These are phyloP conservation scores for Mycena indigotica DNA, from an alignment of 768 basidiomycete species.

Conservation along the genomic window DNA sequence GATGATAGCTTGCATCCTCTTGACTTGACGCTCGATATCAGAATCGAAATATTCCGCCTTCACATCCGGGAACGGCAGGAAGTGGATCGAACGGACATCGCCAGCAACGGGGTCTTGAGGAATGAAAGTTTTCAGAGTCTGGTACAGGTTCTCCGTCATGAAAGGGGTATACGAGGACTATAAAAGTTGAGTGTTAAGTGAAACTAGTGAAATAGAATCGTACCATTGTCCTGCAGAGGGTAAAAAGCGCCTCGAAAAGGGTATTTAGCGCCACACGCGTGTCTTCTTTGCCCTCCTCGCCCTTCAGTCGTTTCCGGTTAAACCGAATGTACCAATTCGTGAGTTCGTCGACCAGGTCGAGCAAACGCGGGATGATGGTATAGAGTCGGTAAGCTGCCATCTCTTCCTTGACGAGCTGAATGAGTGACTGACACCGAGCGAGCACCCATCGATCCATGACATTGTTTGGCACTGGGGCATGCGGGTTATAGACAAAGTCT, in stretches of 20 bases:
- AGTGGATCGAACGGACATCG: slow-evolving; percentile 93
- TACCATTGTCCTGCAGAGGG: slow-evolving; percentile 94
- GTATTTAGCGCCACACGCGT: slow-evolving; percentile 90
- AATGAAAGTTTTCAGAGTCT: slow-evolving; percentile 83
- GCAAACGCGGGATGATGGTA: slow-evolving; percentile 92
- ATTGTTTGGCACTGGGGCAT: slow-evolving; percentile 80
- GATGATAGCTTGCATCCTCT: slow-evolving; percentile 93
- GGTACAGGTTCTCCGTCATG: slow-evolving; percentile 95
- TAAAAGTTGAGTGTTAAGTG: slow-evolving; percentile 5
- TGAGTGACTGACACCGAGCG: slow-evolving; percentile 96
- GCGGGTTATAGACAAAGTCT: slow-evolving; percentile 86
- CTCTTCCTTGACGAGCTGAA: slow-evolving; percentile 86
- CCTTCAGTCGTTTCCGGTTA: slow-evolving; percentile 94
- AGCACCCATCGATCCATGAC: slow-evolving; percentile 99
- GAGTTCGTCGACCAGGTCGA: slow-evolving; percentile 91
- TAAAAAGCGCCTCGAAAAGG: slow-evolving; percentile 92
- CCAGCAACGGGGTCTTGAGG: slow-evolving; percentile 69
- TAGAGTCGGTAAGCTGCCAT: slow-evolving; percentile 98
- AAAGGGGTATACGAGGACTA: slow-evolving; percentile 99
- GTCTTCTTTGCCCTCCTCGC: slow-evolving; percentile 88
- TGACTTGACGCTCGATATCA: slow-evolving; percentile 91
- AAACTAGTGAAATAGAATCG: slow-evolving; percentile 16
- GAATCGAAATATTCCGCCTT: slow-evolving; percentile 94
- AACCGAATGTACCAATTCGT: slow-evolving; percentile 99
- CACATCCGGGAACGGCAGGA: slow-evolving; percentile 89